Evolutionary conservation across 192 early-diverging fungal genomes (phyloP), one percentile per base, ranked within the genome.

Genomic region (Funneliformis mosseae): DNA sequence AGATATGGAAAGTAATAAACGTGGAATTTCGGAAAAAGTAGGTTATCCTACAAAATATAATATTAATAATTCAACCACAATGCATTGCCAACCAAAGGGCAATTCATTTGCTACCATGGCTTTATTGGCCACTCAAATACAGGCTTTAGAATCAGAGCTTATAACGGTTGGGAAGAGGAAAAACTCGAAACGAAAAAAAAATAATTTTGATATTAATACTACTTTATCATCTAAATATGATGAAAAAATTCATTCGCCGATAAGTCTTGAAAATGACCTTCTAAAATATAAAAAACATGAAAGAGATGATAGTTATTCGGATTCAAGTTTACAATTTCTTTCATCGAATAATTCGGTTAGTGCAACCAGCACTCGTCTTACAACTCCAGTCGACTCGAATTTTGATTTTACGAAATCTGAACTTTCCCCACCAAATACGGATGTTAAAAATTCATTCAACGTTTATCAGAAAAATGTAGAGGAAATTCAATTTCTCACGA

Each of bases 241-340:
- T 6, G 18, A 21, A 55, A 55, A 55, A 55, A 55, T 21, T 55
- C 50, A 9, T 66, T 27, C 63, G 12, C 28, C 63, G 12, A 66
- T 25, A 33, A 66, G 27, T 27, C n/a, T 66, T 28, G 63, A 66
- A 5, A 0, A 21, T 66, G 63, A 66, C 28, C 6, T 66, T 66
- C 11, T 66, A 5, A 25, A 66, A 33, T 66, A 66, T 28, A 66
- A 66, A 66, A 66, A 66, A 14, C 63, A 66, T 66, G 28, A 66
- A 33, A 66, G 63, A 33, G 10, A 66, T 66, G 28, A 66, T 66
- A 66, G 63, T 28, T 66, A 23, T 33, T 66, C 63, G 1, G 28
- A 66, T 33, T 33, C 63, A 25, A 66, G 28, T 55, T 55, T 55
- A 21, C 50, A 55, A 55, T 21, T 55, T 33, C 10, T 1, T 66